Percentiles rank a stretch among this genome's conserved stretches.
Evolutionary conservation across 2,329 filamentous ascomycete species (phyloP).

Genomic region (Hirsutella rhossiliensis): DNA sequence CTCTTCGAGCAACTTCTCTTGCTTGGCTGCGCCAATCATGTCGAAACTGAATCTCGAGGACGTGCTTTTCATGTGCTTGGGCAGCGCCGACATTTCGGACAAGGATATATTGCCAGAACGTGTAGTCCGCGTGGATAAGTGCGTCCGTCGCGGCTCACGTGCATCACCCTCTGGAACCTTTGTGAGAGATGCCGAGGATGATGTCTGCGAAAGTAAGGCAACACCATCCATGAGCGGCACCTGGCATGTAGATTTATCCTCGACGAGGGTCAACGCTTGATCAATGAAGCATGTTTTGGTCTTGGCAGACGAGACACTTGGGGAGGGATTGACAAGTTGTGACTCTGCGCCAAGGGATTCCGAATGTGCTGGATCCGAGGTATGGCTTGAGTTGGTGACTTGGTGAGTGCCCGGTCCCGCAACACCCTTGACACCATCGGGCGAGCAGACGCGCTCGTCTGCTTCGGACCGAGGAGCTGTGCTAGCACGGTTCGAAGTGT

Average conservation of each 20-base stretch:
- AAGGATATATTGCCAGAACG: slow-evolving; percentile 42
- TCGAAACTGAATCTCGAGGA: slow-evolving; percentile 76
- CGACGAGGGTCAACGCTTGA: slow-evolving; percentile 2
- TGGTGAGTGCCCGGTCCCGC: slow-evolving; percentile 1
- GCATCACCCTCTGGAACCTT: slow-evolving; percentile 7
- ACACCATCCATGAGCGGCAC: slow-evolving; percentile 27
- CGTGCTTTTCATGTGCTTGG: slow-evolving; percentile 60
- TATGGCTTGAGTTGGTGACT: slow-evolving; percentile 15
- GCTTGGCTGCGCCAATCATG: slow-evolving; percentile 57
- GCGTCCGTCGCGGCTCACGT: slow-evolving; percentile 8
- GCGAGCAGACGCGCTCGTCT: not conserved
- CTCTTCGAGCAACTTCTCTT: slow-evolving; percentile 61
- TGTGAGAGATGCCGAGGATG: slow-evolving; percentile 10
- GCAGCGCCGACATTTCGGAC: slow-evolving; percentile 38
- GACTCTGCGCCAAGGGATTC: slow-evolving; percentile 14
- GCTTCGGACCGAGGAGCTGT: slow-evolving; percentile 7
- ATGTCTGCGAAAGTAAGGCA: slow-evolving; percentile 7
- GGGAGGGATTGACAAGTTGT: slow-evolving; percentile 11
- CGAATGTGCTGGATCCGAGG: slow-evolving; percentile 15
- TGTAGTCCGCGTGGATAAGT: slow-evolving; percentile 16
- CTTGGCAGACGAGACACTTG: slow-evolving; percentile 14
- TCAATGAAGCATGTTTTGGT: slow-evolving; percentile 6
- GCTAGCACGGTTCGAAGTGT: slow-evolving; percentile 6
- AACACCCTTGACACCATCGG: not conserved
- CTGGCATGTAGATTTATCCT: slow-evolving; percentile 15